Base-by-base conservation (phyloP, 2,329 filamentous ascomycete genomes). In the Hirsutella rhossiliensis region DNA sequence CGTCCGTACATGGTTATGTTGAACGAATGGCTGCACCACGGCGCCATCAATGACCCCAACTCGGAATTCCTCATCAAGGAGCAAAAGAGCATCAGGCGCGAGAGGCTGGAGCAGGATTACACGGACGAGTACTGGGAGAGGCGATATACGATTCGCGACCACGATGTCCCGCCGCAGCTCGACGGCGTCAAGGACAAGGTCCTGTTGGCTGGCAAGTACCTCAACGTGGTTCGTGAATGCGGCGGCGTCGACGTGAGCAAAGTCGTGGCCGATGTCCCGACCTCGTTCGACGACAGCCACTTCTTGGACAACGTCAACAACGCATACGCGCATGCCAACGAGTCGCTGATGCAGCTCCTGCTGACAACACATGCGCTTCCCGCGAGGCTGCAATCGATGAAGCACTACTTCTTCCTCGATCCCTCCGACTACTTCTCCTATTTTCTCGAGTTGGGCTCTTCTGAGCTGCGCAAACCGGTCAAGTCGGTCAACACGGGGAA, bases 81-180 rank as follows among this genome's bases (percentile, higher is more conserved):
- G 62, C 87, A 95, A 55, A 94, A 90, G 63, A 95, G 89, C 56
- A 96, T 98, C 54, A 83, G 84, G 46, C 78, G 92, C 36, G 92
- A 97, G 60, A 77, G 86, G 47, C 69, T 98, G 3, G 88, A 97
- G 57, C 83, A 95, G 58, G 92, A 98, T 61, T 98, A 97, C 57
- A 98, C 90, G 0, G 92, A 98, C 61, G 92, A 98, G 57, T 98
- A 98, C 62, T 98, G 92, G 92, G 92, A 98, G 61, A 87, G 94
- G 57, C 77, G 92, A 50, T 98, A 98, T 59, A 97, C 92, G 5
- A 84, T 98, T 49, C 82, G 92, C 47, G 87, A 95, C 48, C 80
- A 87, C 41, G 85, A 95, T 47, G 82, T 97, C 1, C 92, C 92
- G 3, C 89, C 90, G 9, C 92, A 98, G 59, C 75, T 98, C 5